Evolutionary conservation across 2,329 filamentous ascomycete species (phyloP).

Genomic region (Monilinia fructicola): DNA sequence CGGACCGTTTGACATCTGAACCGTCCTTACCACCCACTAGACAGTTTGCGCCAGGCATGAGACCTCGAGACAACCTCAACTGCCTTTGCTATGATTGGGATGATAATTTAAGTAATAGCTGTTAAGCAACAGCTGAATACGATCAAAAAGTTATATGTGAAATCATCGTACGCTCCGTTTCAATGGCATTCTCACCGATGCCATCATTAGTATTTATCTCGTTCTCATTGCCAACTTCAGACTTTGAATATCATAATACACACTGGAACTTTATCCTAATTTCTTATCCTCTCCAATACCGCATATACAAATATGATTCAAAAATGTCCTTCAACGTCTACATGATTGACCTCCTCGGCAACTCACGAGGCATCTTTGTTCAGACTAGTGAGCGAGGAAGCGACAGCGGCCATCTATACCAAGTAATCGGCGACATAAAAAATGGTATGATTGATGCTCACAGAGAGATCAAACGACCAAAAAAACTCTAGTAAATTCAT

Average conservation of each 20-base stretch:
- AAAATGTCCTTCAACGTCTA: constrained; percentile 22
- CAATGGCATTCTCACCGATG: not conserved
- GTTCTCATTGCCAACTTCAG: not conserved
- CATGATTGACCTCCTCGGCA: constrained; percentile 21
- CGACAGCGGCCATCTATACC: constrained; percentile 22
- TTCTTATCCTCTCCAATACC: not conserved
- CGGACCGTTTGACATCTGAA: constrained; percentile 12
- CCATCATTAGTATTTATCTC: not conserved
- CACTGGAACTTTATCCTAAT: not conserved
- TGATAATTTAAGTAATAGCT: constrained; percentile 1
- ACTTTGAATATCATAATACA: not conserved
- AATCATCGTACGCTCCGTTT: not conserved
- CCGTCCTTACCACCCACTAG: not conserved
- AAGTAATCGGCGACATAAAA: constrained; percentile 24
- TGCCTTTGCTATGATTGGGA: constrained; percentile 3
- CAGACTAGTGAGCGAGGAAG: constrained; percentile 19
- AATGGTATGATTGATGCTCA: constrained; percentile 23
- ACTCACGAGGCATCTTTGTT: constrained; percentile 22
- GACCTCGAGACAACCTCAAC: constrained; percentile 21
- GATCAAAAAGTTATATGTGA: constrained; percentile 1
- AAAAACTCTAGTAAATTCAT: constrained; percentile 12
- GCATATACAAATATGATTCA: not conserved
- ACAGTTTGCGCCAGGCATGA: constrained; percentile 20
- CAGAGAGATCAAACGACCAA: constrained; percentile 22
- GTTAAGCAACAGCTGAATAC: not conserved